Conservation (phyloP, 2,329 filamentous ascomycete genomes). For the Lachnellula arida region DNA sequence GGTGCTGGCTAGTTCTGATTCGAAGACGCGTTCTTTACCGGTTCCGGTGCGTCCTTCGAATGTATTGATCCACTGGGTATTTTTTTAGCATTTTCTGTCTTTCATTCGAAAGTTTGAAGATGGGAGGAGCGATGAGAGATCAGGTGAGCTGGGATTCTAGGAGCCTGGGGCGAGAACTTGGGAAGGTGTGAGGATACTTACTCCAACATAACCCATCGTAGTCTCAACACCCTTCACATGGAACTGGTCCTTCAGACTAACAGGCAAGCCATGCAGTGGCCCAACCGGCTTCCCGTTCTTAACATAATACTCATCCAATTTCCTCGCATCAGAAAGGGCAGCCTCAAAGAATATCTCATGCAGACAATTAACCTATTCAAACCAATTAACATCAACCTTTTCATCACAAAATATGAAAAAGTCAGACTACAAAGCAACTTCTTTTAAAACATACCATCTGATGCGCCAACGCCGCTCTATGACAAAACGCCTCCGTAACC, state of each 20-base stretch:
- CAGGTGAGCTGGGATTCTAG: not conserved
- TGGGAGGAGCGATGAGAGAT: not conserved
- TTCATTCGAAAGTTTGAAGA: not conserved
- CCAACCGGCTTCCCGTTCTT: conserved; percentile 34
- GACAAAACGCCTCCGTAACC: conserved; percentile 49
- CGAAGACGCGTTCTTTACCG: conserved; percentile 44
- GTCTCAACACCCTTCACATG: conserved; percentile 31
- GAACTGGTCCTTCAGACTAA: conserved; percentile 38
- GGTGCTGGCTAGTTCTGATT: conserved; percentile 44
- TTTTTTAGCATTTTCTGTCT: not conserved
- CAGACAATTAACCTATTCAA: conserved; percentile 50
- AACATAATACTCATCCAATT: conserved; percentile 46
- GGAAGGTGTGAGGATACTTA: conserved; percentile 7
- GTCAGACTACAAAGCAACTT: conserved; percentile 23
- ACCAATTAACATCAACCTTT: no score
- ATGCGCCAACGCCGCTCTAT: conserved; percentile 49
- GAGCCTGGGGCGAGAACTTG: not conserved
- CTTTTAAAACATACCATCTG: conserved; percentile 53
- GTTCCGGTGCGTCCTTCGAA: conserved; percentile 50
- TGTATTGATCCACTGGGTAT: conserved; percentile 50
- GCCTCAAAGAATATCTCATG: conserved; percentile 53
- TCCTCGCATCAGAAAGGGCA: conserved; percentile 45
- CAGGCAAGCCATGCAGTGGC: conserved; percentile 38
- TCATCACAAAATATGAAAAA: no score
- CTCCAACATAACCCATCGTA: conserved; percentile 58